phyloP scores from a whole-genome alignment of 139 green algal species.

The Desmodesmus armatus region DNA sequence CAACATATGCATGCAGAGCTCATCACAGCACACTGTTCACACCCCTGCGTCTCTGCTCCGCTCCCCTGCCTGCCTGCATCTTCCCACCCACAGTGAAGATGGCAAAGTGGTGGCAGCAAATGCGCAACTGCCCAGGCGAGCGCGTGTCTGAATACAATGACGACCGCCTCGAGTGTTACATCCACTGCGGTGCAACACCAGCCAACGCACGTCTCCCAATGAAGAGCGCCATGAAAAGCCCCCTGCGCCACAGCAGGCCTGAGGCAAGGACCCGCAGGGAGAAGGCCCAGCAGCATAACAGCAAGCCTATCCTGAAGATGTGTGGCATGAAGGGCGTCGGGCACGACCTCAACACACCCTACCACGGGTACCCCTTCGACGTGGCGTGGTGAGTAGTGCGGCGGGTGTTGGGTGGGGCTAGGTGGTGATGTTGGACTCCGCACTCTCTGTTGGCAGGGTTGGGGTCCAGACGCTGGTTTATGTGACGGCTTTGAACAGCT shows the following conservation, averaged over 20 bases:
- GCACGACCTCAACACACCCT: conserved; percentile 42
- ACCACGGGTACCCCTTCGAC: conserved; percentile 39
- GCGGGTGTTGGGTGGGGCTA: no score
- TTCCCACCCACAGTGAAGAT: conserved; percentile 35
- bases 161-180: conserved; percentile 18
- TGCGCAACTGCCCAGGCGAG: conserved; percentile 22
- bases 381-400: conserved; percentile 34
- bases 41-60: no score
- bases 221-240: background rate
- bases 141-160: background rate
- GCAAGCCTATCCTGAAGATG: conserved; percentile 23
- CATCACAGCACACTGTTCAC: no score
- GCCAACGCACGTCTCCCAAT: background rate
- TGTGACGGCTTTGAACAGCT: background rate
- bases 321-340: conserved; percentile 48
- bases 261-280: background rate
- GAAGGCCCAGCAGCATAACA: background rate
- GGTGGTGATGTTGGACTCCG: no score
- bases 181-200: background rate
- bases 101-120: conserved; percentile 35
- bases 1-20: no score
- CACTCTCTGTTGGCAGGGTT: background rate
- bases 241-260: background rate
- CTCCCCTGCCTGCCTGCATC: no score
- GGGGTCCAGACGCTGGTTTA: background rate